A percentile compares a stretch with the other conserved stretches of the same genome.
Evolutionary conservation across 1,284 basidiomycete genomes (phyloP).

Genomic region (Ustilago loliicola): DNA sequence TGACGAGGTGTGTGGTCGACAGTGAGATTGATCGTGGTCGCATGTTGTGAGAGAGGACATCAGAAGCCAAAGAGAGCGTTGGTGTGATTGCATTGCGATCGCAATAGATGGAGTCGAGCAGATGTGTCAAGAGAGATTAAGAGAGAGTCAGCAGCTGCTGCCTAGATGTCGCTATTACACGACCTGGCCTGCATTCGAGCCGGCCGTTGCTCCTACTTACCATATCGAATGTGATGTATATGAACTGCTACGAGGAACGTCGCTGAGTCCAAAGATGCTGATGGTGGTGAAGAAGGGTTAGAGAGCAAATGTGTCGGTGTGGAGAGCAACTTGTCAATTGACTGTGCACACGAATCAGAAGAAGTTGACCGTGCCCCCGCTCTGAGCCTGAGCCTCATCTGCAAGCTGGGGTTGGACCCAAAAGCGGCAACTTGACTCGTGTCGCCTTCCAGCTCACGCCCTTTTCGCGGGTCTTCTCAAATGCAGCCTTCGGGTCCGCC

Average conservation of each 20-base stretch:
- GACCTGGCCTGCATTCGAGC: background rate
- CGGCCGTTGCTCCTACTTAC: conserved; percentile 16
- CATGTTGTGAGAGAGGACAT: background rate
- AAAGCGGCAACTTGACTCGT: conserved; percentile 10
- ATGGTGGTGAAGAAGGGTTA: background rate
- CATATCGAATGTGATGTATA: conserved; percentile 13
- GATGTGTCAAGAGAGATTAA: background rate
- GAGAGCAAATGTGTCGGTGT: background rate
- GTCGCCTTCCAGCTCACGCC: conserved; percentile 37
- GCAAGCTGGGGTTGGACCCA: conserved; percentile 6
- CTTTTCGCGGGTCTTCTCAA: conserved; percentile 4
- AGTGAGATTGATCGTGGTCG: background rate
- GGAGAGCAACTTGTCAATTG: background rate
- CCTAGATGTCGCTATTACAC: conserved; percentile 7
- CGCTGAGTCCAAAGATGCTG: background rate
- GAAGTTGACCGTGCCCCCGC: conserved; percentile 26
- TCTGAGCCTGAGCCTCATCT: background rate
- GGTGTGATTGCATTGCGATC: background rate
- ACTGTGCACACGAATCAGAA: conserved; percentile 3
- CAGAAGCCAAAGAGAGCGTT: background rate
- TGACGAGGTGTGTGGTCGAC: background rate
- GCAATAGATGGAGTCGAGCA: background rate
- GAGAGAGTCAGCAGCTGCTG: background rate
- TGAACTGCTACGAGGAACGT: background rate
- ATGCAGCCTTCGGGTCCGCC: conserved; percentile 33